Conservation (phyloP, 176 grass and related monocot species). For the Musa schizocarpa region DNA sequence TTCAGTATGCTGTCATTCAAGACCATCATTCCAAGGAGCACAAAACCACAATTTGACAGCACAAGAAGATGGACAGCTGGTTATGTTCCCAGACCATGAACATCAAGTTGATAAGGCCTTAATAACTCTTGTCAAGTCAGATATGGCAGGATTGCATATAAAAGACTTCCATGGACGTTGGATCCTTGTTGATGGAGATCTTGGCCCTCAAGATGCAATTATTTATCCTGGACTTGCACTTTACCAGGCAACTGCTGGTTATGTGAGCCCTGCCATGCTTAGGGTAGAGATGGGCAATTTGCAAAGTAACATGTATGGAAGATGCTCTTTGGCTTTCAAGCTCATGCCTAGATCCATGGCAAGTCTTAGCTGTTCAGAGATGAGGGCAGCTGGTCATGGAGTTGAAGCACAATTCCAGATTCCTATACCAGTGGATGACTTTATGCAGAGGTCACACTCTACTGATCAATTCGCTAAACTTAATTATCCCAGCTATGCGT, state of each 20-base stretch:
- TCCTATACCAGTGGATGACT: conserved; percentile 64
- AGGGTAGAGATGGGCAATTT: conserved; percentile 41
- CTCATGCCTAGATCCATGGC: conserved; percentile 66
- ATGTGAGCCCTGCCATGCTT: conserved; percentile 54
- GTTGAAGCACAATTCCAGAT: conserved; percentile 65
- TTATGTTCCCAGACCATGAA: conserved; percentile 54
- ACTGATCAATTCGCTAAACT: conserved; percentile 46
- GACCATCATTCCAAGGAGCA: conserved; percentile 49
- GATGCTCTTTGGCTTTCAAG: conserved; percentile 70
- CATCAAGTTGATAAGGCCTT: conserved; percentile 67
- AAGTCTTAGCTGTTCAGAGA: conserved; percentile 60
- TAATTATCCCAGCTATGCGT: conserved; percentile 18
- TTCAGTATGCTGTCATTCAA: conserved; percentile 69
- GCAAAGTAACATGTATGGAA: conserved; percentile 49
- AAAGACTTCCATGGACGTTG: conserved; percentile 72
- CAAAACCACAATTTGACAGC: conserved; percentile 34
- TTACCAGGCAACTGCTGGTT: conserved; percentile 73
- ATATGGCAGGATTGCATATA: conserved; percentile 64
- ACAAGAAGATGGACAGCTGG: conserved; percentile 36
- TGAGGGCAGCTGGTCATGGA: conserved; percentile 64
- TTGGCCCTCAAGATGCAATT: conserved; percentile 61
- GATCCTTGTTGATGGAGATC: conserved; percentile 58
- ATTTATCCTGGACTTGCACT: conserved; percentile 72
- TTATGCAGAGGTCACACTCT: conserved; percentile 60
- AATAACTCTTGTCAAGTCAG: conserved; percentile 67